A percentile compares a stretch with the other conserved stretches of the same genome.
Conservation (phyloP, 2,329 filamentous ascomycete species). For the Fusarium hainanense region DNA sequence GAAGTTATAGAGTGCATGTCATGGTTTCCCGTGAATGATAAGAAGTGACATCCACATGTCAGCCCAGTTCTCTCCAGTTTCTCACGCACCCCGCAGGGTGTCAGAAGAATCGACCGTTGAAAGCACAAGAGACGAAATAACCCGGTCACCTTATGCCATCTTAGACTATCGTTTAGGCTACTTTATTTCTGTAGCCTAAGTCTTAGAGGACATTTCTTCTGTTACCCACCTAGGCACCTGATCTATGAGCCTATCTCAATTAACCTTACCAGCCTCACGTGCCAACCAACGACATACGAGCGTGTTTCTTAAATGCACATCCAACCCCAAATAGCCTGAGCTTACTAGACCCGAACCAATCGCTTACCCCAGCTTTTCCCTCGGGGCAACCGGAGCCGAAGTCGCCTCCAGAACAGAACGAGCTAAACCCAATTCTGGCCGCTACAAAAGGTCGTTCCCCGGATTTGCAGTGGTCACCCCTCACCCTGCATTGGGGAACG, state of each 20-base stretch:
- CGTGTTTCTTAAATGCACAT: background rate
- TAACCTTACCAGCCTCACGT: background rate
- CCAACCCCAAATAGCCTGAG: background rate
- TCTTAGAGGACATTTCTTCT: no score
- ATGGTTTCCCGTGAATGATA: no score
- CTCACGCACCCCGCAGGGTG: no score
- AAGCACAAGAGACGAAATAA: no score
- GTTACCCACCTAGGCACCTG: background rate
- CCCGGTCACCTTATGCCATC: background rate
- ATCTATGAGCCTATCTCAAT: background rate
- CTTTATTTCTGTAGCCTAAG: no score
- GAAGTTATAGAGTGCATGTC: no score
- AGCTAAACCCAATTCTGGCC: conserved; percentile 12
- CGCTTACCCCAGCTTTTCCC: conserved; percentile 12
- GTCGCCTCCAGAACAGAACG: background rate
- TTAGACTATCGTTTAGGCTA: background rate
- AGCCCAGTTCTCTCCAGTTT: no score
- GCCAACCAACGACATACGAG: background rate
- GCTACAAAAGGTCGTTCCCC: conserved; percentile 5
- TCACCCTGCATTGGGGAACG: conserved; percentile 11
- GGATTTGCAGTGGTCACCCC: no score
- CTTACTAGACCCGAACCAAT: conserved; percentile 9
- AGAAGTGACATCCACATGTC: no score
- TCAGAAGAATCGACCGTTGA: no score
- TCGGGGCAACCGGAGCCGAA: conserved; percentile 35